phyloP scores from a whole-genome alignment of 1,284 basidiomycete species.

The Takashimella koratensis region DNA sequence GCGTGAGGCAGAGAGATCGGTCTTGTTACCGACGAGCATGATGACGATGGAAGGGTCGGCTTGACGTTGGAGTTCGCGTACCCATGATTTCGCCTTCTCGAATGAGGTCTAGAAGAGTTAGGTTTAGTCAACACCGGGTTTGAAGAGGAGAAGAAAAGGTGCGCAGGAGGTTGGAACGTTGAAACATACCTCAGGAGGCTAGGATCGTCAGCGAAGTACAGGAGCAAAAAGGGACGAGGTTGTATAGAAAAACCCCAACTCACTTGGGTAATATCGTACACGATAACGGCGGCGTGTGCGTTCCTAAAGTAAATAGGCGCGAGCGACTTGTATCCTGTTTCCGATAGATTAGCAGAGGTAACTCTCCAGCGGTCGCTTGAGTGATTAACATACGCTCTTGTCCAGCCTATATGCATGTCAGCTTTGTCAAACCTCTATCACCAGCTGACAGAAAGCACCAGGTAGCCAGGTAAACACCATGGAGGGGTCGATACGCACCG shows the following conservation, averaged over 20 bases:
- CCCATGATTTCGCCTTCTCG: constrained; percentile 96
- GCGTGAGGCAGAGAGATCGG: constrained; percentile 75
- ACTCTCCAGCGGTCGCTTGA: not conserved
- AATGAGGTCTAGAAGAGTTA: constrained; percentile 56
- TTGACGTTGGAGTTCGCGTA: constrained; percentile 92
- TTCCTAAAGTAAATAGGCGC: constrained; percentile 99
- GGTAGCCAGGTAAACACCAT: not conserved
- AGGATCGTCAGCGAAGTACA: constrained; percentile 16
- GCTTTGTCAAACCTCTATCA: no score
- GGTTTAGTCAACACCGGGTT: not conserved
- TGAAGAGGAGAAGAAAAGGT: not conserved
- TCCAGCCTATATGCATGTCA: constrained; percentile 37
- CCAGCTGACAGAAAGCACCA: not conserved
- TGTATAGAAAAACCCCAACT: constrained; percentile 12
- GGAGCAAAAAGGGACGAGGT: no score
- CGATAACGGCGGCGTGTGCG: constrained; percentile 95
- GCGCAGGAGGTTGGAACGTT: constrained; percentile 4
- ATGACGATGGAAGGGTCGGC: constrained; percentile 96
- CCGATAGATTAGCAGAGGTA: not conserved
- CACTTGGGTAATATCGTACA: constrained; percentile 88
- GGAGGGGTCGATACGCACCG: constrained; percentile 20
- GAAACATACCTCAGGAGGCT: constrained; percentile 34
- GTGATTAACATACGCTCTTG: constrained; percentile 43
- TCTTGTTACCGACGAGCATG: constrained; percentile 93
- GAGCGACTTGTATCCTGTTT: constrained; percentile 46